Base-by-base conservation (phyloP, 1,284 basidiomycete species). In the Phylloboletellus chloephorus region DNA sequence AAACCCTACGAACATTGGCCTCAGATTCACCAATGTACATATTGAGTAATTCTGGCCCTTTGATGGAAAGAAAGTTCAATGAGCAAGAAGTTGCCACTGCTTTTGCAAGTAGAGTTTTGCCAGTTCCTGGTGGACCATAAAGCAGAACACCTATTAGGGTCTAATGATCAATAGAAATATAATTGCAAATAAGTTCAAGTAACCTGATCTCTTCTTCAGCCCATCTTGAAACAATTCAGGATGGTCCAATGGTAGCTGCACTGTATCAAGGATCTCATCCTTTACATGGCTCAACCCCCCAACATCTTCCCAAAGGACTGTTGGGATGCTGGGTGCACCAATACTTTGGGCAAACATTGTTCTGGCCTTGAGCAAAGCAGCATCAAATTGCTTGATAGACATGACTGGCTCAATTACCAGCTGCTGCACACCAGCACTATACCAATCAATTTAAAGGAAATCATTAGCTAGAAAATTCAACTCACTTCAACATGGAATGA, bases 1-100 rank as follows among this genome's bases (percentile, higher is more conserved):
- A 99, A 1, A 98, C 81, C 5, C 84, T 74, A 9, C 96, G 82
- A 24, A 99, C 90, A 57, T 95, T 94, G 24, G 93, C 89, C 63
- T 98, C 96, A 5, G 93, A 96, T 69, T 98, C 95, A 51, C 95
- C 95, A 54, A 98, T 98, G 64, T 97, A 98, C 80, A 97, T 96
- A 63, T 96, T 96, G 31, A 95, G 78, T 22, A 98, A 72, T 57
- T 98, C 94, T 1, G 95, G 95, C 0, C 95, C 95, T 61, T 98
- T 97, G 58, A 98, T 86, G n/a, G 88, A 91, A 61, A 94, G 84
- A 64, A 94, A 94, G 58, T 94, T 94, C 52, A 96, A 74, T 11
- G 90, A 85, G 56, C 87, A 94, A 1, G 90, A 90, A 0, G 90
- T 93, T 6, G 93, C 93, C 22, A 96, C 92, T 3, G 91, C 90